Base-by-base conservation (phyloP, 305 asterid species). In the Solanum hybrid region DNA sequence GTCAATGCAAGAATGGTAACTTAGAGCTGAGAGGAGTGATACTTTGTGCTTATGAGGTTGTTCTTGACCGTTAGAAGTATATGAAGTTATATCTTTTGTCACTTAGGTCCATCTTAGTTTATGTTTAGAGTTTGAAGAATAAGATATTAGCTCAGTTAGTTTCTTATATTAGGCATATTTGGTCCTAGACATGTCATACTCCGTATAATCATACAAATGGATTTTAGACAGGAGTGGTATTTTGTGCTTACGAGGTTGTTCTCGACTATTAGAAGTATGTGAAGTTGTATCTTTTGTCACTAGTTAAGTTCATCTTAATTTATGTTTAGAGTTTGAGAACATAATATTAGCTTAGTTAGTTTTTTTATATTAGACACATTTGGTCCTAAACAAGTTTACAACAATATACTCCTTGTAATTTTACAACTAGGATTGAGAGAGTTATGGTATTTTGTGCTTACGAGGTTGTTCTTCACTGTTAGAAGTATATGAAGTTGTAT, bases 351-450 rank as follows among this genome's bases (percentile, higher is more conserved):
- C 8, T 4, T 6, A 19, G 15, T 32, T 76, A 32, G 4, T 36
- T 8, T 32, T 32, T 76, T 7, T 34, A 19, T 76, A 76, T 32
- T 9, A 19, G 40, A 34, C 82, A 76, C 14, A 17, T 32, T 76
- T 76, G 42, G 2, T 17, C 27, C 42, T 4, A 17, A 0, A 0
- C 2, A 34, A 76, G 81, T 31, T 29, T 73, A 76, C 40, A 75
- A 7, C 2, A 27, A 17, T 0, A 15, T 17, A 32, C 0, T 0
- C 0, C 10, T 1, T 14, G 1, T 75, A 31, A 75, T 31, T 0
- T 7, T 2, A 3, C 0, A 31, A 75, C 0, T 75, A 0, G 0
- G 7, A 45, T 27, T 2, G 6, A 2, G 1, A 7, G 0, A 26
- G 2, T 15, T 10, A 45, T 77, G 14, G 9, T 77, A 77, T 17